A percentile compares a stretch with the other conserved stretches of the same genome.
Evolutionary conservation across 306 rosid species (phyloP).

Genomic region (Medicago truncatula): MtrunA17r5.0-ANR NC_053048.1:38392001-38392500

Average conservation of each 20-base stretch:
- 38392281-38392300: conserved; percentile 1
- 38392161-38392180: conserved; percentile 40
- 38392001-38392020: not conserved
- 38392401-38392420: too few relatives aligned
- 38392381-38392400: not conserved
- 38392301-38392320: not conserved
- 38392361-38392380: conserved; percentile 35
- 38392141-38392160: conserved; percentile 6
- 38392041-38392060: conserved; percentile 29
- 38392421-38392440: conserved; percentile 12
- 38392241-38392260: conserved; percentile 1
- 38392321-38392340: not conserved
- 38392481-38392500: conserved; percentile 22
- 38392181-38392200: conserved; percentile 25
- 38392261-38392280: not conserved
- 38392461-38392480: not conserved
- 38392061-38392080: conserved; percentile 24
- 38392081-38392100: conserved; percentile 7
- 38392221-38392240: not conserved
- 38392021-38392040: not conserved
- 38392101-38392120: conserved; percentile 23
- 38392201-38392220: conserved; percentile 41
- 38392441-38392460: not conserved
- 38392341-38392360: conserved; percentile 13
- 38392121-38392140: conserved; percentile 34